Percentiles rank a stretch among this genome's conserved stretches.
These are phyloP conservation scores for Biscutella laevigata DNA, from an alignment of 441 rosid genomes.

Conservation along the genomic window DNA sequence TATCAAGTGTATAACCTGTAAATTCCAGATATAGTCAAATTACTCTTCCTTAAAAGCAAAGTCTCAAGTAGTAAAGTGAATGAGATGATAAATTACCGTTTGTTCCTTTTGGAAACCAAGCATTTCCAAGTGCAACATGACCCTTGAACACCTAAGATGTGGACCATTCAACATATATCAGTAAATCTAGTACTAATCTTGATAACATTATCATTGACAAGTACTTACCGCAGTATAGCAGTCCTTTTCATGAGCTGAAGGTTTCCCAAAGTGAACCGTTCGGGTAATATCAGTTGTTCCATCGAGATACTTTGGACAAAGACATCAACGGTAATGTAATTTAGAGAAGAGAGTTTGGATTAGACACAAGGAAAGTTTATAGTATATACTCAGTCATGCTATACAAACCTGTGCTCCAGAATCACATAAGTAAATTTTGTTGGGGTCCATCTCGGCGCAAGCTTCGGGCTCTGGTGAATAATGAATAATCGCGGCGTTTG, in stretches of 20 bases:
- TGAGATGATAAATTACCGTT: conserved; percentile 38
- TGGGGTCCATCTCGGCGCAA: conserved; percentile 83
- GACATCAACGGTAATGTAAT: conserved; percentile 8
- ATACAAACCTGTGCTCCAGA: conserved; percentile 89
- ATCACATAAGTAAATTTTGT: conserved; percentile 82
- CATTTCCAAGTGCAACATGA: conserved; percentile 77
- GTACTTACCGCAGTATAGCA: conserved; percentile 78
- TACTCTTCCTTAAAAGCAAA: neutral
- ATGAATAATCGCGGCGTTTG: conserved; percentile 90
- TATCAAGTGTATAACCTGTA: conserved; percentile 75
- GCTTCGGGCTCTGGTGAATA: conserved; percentile 60
- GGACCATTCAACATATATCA: neutral
- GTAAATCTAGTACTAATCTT: neutral
- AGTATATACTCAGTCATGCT: neutral
- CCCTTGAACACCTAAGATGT: conserved; percentile 75
- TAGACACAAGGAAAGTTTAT: neutral
- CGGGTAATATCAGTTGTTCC: conserved; percentile 97
- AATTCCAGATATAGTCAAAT: neutral
- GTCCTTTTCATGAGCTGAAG: conserved; percentile 76
- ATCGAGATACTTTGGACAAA: conserved; percentile 66
- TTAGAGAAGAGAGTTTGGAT: conserved; percentile 9
- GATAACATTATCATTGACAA: neutral
- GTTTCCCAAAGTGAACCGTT: conserved; percentile 92
- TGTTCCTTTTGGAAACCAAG: conserved; percentile 86
- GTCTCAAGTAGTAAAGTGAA: neutral